phyloP scores from a whole-genome alignment of 768 basidiomycete species.

The Mycena galopus region DNA sequence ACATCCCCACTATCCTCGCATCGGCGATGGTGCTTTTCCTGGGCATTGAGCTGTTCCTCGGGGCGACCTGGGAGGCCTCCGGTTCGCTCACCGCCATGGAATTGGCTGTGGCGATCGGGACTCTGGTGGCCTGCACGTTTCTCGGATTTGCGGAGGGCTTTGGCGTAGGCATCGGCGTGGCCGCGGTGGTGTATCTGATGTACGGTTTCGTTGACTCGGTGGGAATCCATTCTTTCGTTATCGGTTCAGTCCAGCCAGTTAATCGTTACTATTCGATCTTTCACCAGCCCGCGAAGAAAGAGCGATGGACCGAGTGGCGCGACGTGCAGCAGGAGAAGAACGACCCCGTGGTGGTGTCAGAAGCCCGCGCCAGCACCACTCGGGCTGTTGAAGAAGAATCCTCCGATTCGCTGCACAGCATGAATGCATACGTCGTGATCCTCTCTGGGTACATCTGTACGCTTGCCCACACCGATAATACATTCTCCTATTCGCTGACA shows the following conservation, averaged over 20 bases:
- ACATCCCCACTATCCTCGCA: slow-evolving; percentile 41
- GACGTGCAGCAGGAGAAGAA: slow-evolving; percentile 17
- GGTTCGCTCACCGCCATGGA: slow-evolving; percentile 36
- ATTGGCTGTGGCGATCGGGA: slow-evolving; percentile 37
- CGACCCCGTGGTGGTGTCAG: slow-evolving; percentile 1
- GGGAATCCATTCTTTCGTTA: too few species aligned
- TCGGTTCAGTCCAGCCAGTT: too few species aligned
- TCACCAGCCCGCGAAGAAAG: slow-evolving; percentile 26
- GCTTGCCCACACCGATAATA: background rate
- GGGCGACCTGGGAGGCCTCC: slow-evolving; percentile 40
- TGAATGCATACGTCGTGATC: slow-evolving; percentile 21
- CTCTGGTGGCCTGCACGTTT: slow-evolving; percentile 39
- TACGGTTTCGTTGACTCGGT: slow-evolving; percentile 43
- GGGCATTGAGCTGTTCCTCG: slow-evolving; percentile 41
- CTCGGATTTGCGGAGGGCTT: slow-evolving; percentile 44
- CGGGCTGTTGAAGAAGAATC: too few species aligned
- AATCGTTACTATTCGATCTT: too few species aligned
- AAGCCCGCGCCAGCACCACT: too few species aligned
- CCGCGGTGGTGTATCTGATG: slow-evolving; percentile 36
- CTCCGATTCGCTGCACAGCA: slow-evolving; percentile 9
- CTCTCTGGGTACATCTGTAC: slow-evolving; percentile 24
- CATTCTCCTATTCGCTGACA: background rate
- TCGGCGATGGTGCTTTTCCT: slow-evolving; percentile 41
- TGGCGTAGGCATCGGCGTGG: slow-evolving; percentile 40
- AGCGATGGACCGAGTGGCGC: slow-evolving; percentile 38